Evolutionary conservation across 805 yeast genomes (phyloP), one percentile per base, ranked within the genome.

Genomic region (Brettanomyces naardenensis): DNA sequence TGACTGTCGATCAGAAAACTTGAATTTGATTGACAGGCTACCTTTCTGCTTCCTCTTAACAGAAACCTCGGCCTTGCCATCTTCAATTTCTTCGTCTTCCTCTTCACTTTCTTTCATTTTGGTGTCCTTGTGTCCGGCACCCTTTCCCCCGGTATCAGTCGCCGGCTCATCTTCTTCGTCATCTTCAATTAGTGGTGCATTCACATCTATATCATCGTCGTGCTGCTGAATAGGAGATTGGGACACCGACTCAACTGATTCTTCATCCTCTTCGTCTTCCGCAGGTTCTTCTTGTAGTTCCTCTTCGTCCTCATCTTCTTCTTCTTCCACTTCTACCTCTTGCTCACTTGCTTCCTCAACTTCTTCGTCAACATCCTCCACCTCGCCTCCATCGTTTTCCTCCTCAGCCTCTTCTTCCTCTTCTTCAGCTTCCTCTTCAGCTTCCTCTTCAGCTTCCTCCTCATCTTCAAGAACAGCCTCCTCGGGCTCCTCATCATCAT

Each of bases 371-470:
- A 34, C 23, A 23, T 25, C 35, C n/a, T 34, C 37, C 17, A 17
- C 32, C 15, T 28, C 33, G 18, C 35, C 28, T 17, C 34, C 43
- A 29, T 29, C 33, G 27, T n/a, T 28, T 23, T 28, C 40, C 18
- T 33, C 38, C n/a, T 32, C 35, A 33, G 37, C 34, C 38, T 20
- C 36, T 19, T 26, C 31, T 25, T 34, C 35, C 14, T 28, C 31
- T 10, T 26, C 20, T 11, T 36, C 33, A 19, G 25, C 38, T 35
- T 15, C 36, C 14, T 20, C 14, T 19, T 21, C 17, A 19, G 14
- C 35, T 20, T 14, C 6, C 19, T 17, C 20, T 6, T 30, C 33
- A 6, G 13, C n/a, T 14, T 72, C 75, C 13, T 63, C 62, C 25
- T 62, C 58, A 17, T 56, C 60, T 19, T 54, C 49, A 3, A 72